These are phyloP conservation scores for Poterioochromonas sp. DNA, from an alignment of 352 stramenopile genomes.

Conservation along the genomic window DNA sequence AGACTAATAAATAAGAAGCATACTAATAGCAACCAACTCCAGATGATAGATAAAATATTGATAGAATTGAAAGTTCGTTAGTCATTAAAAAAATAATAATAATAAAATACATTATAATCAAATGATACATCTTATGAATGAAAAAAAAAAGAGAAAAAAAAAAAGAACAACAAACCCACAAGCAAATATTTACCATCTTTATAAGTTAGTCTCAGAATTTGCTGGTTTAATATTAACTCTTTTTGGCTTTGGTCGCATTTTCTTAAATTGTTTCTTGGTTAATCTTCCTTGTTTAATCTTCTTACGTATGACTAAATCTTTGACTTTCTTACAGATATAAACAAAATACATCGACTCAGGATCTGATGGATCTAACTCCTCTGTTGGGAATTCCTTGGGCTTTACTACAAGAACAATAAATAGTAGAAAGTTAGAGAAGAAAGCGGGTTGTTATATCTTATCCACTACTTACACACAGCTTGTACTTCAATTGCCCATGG, in stretches of 20 bases:
- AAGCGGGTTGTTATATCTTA: neutral
- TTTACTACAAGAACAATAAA: conserved; percentile 17
- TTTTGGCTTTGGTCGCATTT: neutral
- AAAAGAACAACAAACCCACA: no score
- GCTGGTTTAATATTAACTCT: neutral
- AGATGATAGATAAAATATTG: no score
- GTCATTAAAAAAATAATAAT: no score
- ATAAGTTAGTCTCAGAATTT: no score
- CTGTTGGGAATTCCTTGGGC: neutral
- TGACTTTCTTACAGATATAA: conserved; percentile 6
- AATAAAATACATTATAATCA: no score
- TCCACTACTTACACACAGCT: neutral
- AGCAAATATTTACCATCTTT: no score
- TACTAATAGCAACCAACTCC: no score
- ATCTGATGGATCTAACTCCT: conserved; percentile 20
- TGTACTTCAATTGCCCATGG: conserved; percentile 28
- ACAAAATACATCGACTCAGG: conserved; percentile 29
- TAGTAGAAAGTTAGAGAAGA: neutral
- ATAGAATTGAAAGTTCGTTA: no score
- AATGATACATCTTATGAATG: no score
- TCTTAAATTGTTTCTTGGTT: neutral
- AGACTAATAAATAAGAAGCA: no score
- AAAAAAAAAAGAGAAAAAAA: no score
- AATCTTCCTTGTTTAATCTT: neutral
- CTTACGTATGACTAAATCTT: conserved; percentile 11